These are phyloP conservation scores for Eustoma russellianum DNA, from an alignment of 257 asterid species.

Conservation along the genomic window DNA sequence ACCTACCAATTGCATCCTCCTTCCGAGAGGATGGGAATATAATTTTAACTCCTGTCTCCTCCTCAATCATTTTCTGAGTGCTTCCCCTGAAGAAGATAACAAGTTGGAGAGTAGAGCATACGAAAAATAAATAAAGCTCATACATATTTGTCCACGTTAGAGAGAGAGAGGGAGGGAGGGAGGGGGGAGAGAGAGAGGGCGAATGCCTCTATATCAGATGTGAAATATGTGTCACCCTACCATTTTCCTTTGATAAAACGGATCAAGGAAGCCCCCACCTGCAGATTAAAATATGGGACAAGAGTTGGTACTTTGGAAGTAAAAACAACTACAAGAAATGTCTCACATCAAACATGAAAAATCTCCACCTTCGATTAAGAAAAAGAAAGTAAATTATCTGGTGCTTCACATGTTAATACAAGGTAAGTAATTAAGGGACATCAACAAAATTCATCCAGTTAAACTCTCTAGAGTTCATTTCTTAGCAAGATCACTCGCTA, in stretches of 20 bases:
- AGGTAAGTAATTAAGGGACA: too few species aligned
- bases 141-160: not conserved
- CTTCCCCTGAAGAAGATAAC: conserved; percentile 40
- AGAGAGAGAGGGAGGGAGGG: too few species aligned
- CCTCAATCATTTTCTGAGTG: conserved; percentile 52
- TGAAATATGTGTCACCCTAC: conserved; percentile 26
- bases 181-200: not conserved
- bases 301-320: too few species aligned
- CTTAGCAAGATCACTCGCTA: too few species aligned
- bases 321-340: too few species aligned
- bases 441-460: too few species aligned
- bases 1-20: conserved; percentile 68
- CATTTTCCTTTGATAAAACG: conserved; percentile 70
- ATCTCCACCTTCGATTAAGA: too few species aligned
- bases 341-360: too few species aligned
- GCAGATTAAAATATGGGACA: conserved; percentile 21
- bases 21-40: conserved; percentile 47
- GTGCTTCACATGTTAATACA: too few species aligned
- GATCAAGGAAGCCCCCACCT: conserved; percentile 73
- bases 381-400: too few species aligned
- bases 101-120: conserved; percentile 1
- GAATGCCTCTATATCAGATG: not conserved
- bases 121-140: not conserved
- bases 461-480: too few species aligned
- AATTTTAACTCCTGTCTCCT: conserved; percentile 50